Evolutionary conservation across 2,329 filamentous ascomycete genomes (phyloP).

Genomic region (Colletotrichum aenigma): DNA sequence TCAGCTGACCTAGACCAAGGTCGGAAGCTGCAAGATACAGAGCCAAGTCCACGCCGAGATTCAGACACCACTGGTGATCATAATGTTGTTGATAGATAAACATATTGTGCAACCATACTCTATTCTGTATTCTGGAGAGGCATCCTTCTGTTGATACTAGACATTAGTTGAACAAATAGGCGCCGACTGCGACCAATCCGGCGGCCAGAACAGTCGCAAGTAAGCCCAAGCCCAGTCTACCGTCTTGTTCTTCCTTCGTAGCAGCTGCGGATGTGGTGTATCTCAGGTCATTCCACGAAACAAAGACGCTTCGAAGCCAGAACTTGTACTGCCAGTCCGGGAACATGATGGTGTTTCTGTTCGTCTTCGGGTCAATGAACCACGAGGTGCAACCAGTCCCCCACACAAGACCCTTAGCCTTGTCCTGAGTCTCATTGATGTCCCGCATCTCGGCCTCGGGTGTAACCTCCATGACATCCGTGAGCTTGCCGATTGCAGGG

Average conservation of each 20-base stretch:
- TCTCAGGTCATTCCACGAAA: not conserved
- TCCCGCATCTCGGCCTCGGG: not conserved
- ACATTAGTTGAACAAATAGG: not conserved
- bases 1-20: not conserved
- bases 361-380: slow-evolving; percentile 50
- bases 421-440: not conserved
- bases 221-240: not conserved
- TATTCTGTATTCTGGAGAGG: not conserved
- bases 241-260: not conserved
- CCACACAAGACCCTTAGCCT: slow-evolving; percentile 47
- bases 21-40: not conserved
- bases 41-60: not conserved
- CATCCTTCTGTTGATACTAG: not conserved
- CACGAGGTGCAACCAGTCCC: slow-evolving; percentile 54
- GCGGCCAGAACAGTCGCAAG: not conserved
- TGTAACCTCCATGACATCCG: not conserved
- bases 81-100: not conserved
- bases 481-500: not conserved
- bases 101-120: fast-evolving
- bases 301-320: slow-evolving; percentile 32
- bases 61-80: not conserved
- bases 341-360: slow-evolving; percentile 56
- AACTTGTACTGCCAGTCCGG: slow-evolving; percentile 55
- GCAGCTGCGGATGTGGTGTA: not conserved
- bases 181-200: not conserved